phyloP scores from a whole-genome alignment of 805 yeast species.

The Candida rishiriensis region DNA sequence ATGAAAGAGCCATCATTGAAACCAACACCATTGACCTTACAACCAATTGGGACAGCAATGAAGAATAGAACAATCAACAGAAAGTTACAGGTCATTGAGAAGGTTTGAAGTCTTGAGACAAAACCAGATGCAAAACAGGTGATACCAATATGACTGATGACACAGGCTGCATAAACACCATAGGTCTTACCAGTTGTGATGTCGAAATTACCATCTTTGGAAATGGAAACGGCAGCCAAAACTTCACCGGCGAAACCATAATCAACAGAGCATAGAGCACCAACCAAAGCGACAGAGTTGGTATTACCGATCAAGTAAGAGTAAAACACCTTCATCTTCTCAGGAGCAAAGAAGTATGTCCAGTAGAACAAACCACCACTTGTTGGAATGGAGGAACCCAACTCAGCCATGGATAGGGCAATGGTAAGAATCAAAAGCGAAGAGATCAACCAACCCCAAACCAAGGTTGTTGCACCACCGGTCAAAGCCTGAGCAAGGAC shows the following conservation, averaged over 20 bases:
- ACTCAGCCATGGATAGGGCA: conserved; percentile 56
- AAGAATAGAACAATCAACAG: conserved; percentile 35
- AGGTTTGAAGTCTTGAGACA: conserved; percentile 36
- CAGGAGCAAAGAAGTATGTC: conserved; percentile 41
- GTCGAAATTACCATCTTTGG: conserved; percentile 35
- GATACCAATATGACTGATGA: conserved; percentile 33
- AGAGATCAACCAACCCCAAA: conserved; percentile 46
- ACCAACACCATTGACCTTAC: conserved; percentile 19
- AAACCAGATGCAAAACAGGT: conserved; percentile 37
- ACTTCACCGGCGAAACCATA: conserved; percentile 43
- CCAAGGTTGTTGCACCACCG: conserved; percentile 53
- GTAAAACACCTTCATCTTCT: conserved; percentile 31
- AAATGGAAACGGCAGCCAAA: conserved; percentile 38
- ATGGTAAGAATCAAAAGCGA: conserved; percentile 49
- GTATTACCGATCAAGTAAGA: conserved; percentile 41
- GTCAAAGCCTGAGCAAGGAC: conserved; percentile 51
- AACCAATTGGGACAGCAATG: conserved; percentile 45
- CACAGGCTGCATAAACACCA: conserved; percentile 42
- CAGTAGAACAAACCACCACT: conserved; percentile 59
- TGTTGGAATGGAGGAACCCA: conserved; percentile 58
- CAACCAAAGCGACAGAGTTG: conserved; percentile 39
- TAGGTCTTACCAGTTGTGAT: conserved; percentile 36
- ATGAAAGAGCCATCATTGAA: conserved; percentile 33
- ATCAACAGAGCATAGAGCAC: conserved; percentile 39
- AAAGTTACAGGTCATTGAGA: conserved; percentile 35